A percentile compares a stretch with the other conserved stretches of the same genome.
phyloP scores from a whole-genome alignment of 495 filamentous ascomycete genomes.

The Hypoxylon crocopeplum region DNA sequence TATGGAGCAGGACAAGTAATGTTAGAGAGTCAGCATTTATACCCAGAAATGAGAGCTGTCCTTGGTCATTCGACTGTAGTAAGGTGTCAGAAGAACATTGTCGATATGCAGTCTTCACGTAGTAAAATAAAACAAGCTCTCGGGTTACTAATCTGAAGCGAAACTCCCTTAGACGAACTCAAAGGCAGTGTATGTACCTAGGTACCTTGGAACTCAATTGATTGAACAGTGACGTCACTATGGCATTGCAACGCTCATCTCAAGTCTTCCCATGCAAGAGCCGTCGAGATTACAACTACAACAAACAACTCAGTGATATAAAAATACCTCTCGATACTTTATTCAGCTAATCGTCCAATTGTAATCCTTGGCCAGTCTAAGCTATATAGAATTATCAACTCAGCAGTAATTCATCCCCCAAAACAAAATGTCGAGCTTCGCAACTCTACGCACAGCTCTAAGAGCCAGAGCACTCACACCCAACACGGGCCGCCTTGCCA shows the following conservation, averaged over 20 bases:
- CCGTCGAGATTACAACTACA: conserved; percentile 11
- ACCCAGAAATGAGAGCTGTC: conserved; percentile 18
- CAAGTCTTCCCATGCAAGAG: not conserved
- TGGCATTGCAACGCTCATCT: conserved; percentile 12
- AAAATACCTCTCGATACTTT: not conserved
- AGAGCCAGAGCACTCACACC: conserved; percentile 7
- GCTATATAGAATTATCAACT: not conserved
- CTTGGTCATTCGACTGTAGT: too few relatives aligned
- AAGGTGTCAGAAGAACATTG: too few relatives aligned
- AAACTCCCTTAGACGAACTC: too few relatives aligned
- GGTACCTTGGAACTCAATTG: too few relatives aligned
- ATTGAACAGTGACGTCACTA: conserved; percentile 30
- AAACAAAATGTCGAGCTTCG: conserved; percentile 22
- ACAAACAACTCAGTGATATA: not conserved
- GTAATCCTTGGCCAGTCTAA: not conserved
- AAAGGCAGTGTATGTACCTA: too few relatives aligned
- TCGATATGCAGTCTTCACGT: too few relatives aligned
- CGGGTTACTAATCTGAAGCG: too few relatives aligned
- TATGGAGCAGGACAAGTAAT: not conserved
- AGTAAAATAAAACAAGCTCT: too few relatives aligned
- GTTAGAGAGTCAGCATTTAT: conserved; percentile 12
- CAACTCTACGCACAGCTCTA: conserved; percentile 31
- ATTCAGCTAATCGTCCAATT: not conserved
- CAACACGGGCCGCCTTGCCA: conserved; percentile 14
- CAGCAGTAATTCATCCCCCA: not conserved